Base-by-base conservation (phyloP, 2,329 filamentous ascomycete species). In the Alternaria angustiovoidea region DNA sequence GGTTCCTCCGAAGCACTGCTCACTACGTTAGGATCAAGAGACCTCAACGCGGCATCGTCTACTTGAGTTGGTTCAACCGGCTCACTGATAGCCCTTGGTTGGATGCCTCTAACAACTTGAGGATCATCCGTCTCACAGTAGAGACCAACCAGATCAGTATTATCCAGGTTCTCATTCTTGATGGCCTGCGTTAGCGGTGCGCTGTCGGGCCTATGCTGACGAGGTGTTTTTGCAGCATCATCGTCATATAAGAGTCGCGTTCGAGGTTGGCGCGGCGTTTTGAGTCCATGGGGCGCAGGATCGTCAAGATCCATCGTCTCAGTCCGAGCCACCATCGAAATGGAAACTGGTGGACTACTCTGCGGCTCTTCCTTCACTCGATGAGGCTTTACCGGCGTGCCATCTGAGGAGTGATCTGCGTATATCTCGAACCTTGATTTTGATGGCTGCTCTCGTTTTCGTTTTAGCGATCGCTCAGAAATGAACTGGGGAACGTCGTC, bases 221-320 rank as follows among this genome's bases (percentile, higher is more conserved):
- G 70, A 39, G 70, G 43, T 39, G 49, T 61, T 14, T 66, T 65
- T 2, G 60, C 62, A 0, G 36, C 22, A n/a, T 62, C 60, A 4
- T 65, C 56, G 34, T 68, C 60, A n/a, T 55, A 60, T 2, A 51
- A 57, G 16, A 51, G 43, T 5, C 28, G 41, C 24, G 61, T 66
- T 22, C 53, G 54, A 34, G 59, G 28, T n/a, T 64, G 63, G 9
- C 61, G 66, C 11, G 80, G 78, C 6, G 79, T 81, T 12, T 65
- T 57, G 14, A 75, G 63, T 12, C 76, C 61, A 26, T 62, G 63
- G 14, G 68, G 65, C 2, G 69, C 69, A 7, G 79, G 59, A 16
- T 76, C 75, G 60, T 84, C 82, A 3, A 84, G 73, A 65, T 84
- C 82, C 32, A 83, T 78, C 2, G 79, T 81, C 56, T 81, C 77